phyloP scores from a whole-genome alignment of 495 filamentous ascomycete genomes.

The Hypoxylon lienhwacheense region DNA sequence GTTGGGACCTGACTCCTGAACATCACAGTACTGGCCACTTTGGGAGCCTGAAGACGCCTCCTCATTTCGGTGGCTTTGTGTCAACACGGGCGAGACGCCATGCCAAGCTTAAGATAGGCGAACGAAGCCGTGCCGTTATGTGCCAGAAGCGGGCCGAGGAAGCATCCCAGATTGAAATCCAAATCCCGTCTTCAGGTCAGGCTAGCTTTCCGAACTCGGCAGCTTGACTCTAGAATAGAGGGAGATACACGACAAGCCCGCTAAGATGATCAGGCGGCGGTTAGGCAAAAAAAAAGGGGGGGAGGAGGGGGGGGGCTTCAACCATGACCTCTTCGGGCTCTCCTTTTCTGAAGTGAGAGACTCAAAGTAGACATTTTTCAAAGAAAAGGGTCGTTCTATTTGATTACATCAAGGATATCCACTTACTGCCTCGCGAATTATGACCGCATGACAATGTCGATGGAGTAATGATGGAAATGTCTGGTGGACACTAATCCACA shows the following conservation, averaged over 20 bases:
- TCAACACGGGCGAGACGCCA: conserved; percentile 26
- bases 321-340: conserved; percentile 30
- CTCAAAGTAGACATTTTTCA: conserved; percentile 43
- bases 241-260: conserved; percentile 36
- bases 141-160: conserved; percentile 47
- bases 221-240: conserved; percentile 49
- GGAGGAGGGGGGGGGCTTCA: conserved; percentile 41
- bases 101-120: conserved; percentile 37
- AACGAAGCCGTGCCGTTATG: conserved; percentile 38
- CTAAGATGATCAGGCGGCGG: conserved; percentile 39
- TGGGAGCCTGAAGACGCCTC: conserved; percentile 37
- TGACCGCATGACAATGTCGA: conserved; percentile 50
- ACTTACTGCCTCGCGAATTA: conserved; percentile 45
- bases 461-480: conserved; percentile 49
- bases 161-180: conserved; percentile 51
- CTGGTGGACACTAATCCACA: conserved; percentile 47
- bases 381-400: conserved; percentile 39
- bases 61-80: conserved; percentile 48
- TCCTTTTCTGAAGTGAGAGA: conserved; percentile 38
- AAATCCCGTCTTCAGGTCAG: conserved; percentile 35
- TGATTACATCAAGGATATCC: conserved; percentile 46
- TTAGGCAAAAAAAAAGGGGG: too few species aligned
- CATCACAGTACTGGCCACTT: too few species aligned
- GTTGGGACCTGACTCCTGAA: too few species aligned
- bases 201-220: conserved; percentile 45